Evolutionary conservation across 257 asterid genomes (phyloP).

Genomic region (Verbascum thapsus): DNA sequence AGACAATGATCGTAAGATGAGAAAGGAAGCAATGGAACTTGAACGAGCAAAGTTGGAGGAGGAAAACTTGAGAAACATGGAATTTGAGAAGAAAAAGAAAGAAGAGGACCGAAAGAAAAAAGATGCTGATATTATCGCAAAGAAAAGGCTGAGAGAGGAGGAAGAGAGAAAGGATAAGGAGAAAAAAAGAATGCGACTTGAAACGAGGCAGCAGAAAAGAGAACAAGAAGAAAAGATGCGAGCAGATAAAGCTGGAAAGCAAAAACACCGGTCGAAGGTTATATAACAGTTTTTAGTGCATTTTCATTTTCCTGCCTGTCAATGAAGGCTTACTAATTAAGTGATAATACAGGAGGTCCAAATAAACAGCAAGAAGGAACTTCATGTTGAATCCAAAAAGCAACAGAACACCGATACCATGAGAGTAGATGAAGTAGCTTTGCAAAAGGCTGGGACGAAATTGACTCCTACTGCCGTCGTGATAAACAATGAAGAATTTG

Average conservation of each 20-base stretch:
- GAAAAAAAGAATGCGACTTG: conserved; percentile 71
- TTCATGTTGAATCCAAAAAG: conserved; percentile 38
- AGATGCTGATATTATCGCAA: conserved; percentile 62
- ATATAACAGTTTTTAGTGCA: conserved; percentile 17
- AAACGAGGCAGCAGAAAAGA: conserved; percentile 53
- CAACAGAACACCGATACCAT: conserved; percentile 40
- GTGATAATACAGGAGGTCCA: conserved; percentile 53
- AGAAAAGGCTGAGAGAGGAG: conserved; percentile 80
- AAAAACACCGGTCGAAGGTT: conserved; percentile 46
- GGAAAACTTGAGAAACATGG: conserved; percentile 67
- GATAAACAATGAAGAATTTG: conserved; percentile 41
- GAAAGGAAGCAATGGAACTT: conserved; percentile 78
- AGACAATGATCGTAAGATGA: conserved; percentile 70
- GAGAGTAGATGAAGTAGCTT: conserved; percentile 39
- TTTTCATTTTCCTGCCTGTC: conserved; percentile 28
- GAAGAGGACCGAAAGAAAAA: conserved; percentile 78
- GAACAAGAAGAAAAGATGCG: conserved; percentile 62
- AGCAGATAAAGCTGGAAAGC: conserved; percentile 54
- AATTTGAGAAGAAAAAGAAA: conserved; percentile 67
- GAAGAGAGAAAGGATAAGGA: conserved; percentile 76
- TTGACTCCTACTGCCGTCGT: conserved; percentile 32
- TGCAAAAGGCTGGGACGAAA: conserved; percentile 44
- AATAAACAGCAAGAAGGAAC: conserved; percentile 45
- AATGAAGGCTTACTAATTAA: conserved; percentile 30
- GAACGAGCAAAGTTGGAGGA: conserved; percentile 82